Conservation (phyloP, 2,329 filamentous ascomycete genomes). For the Metarhizium robertsii region DNA sequence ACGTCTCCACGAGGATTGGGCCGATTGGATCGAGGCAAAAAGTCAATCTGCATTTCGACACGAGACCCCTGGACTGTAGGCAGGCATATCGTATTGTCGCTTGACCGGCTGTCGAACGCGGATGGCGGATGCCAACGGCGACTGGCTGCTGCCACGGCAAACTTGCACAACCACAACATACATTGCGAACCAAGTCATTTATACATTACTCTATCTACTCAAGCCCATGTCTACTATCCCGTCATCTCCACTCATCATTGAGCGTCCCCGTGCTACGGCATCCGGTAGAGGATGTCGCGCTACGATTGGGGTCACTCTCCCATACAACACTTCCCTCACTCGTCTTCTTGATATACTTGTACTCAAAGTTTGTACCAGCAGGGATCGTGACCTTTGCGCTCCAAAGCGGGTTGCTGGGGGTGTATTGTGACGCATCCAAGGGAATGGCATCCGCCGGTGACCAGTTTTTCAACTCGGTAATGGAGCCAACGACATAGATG, state of each 20-base stretch:
- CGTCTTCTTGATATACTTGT: constrained; percentile 53
- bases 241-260: constrained; percentile 4
- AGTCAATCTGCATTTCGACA: no score
- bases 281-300: constrained; percentile 5
- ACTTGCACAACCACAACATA: no score
- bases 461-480: constrained; percentile 29
- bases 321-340: constrained; percentile 40
- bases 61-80: no score
- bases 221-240: neutral
- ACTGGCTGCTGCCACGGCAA: no score
- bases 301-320: constrained; percentile 44
- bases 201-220: no score
- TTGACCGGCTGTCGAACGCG: no score
- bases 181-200: neutral
- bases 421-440: constrained; percentile 45
- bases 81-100: no score
- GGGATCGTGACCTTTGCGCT: constrained; percentile 38
- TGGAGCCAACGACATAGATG: constrained; percentile 16
- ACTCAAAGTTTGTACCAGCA: constrained; percentile 43
- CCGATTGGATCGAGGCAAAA: neutral
- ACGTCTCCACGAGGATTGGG: neutral
- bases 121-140: no score
- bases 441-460: constrained; percentile 33
- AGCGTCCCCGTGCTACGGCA: constrained; percentile 1
- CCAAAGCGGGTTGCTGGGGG: constrained; percentile 45